Evolutionary conservation across 805 yeast species (phyloP).

Genomic region (Candida ipomoeae): DNA sequence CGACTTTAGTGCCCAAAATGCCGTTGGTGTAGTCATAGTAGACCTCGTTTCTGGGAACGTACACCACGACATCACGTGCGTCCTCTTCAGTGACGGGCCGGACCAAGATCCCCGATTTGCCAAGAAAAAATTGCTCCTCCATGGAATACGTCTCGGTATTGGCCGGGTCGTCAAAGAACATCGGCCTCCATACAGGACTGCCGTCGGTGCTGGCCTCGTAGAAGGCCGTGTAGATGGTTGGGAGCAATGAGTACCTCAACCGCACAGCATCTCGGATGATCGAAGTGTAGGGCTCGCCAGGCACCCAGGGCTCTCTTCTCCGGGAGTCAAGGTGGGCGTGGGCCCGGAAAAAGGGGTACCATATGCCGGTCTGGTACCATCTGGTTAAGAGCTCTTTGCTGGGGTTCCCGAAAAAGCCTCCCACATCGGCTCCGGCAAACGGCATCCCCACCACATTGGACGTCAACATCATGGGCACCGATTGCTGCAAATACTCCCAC

Average conservation of each 20-base stretch:
- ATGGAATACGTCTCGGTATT: constrained; percentile 48
- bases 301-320: constrained; percentile 89
- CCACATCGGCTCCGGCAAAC: constrained; percentile 94
- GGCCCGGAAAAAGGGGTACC: constrained; percentile 95
- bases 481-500: constrained; percentile 80
- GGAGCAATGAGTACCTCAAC: constrained; percentile 72
- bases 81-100: constrained; percentile 72
- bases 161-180: constrained; percentile 54
- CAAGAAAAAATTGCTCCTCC: constrained; percentile 83
- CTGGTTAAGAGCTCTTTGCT: constrained; percentile 72
- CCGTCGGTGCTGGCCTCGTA: constrained; percentile 58
- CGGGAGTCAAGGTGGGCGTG: constrained; percentile 95
- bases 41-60: constrained; percentile 51
- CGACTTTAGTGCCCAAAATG: constrained; percentile 4
- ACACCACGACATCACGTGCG: constrained; percentile 36
- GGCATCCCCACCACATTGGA: constrained; percentile 83
- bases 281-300: constrained; percentile 68
- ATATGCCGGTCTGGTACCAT: constrained; percentile 95
- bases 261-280: constrained; percentile 66
- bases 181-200: constrained; percentile 65
- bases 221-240: constrained; percentile 77
- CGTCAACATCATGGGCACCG: constrained; percentile 85
- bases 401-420: constrained; percentile 94
- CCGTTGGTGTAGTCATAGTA: constrained; percentile 55
- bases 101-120: constrained; percentile 64